Percentiles rank a stretch among this genome's conserved stretches.
phyloP scores from a whole-genome alignment of 2,329 filamentous ascomycete species.

The Chaetomium sp. region DNA sequence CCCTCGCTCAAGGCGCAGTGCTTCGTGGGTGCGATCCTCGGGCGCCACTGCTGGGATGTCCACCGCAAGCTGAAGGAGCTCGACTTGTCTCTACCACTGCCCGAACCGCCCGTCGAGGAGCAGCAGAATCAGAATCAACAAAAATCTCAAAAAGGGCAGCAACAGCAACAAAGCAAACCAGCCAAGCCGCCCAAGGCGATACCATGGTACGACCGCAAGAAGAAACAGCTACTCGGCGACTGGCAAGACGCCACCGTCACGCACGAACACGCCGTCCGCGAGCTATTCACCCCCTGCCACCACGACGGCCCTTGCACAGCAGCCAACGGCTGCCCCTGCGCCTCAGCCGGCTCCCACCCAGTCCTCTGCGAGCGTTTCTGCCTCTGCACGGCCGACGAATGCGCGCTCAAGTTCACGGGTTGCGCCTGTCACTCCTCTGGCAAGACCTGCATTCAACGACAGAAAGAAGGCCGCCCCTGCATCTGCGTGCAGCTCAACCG shows the following conservation, averaged over 20 bases:
- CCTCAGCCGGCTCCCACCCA: constrained; percentile 37
- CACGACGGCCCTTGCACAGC: constrained; percentile 62
- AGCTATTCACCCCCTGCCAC: constrained; percentile 57
- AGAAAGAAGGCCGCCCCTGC: constrained; percentile 54
- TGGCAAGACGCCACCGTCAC: constrained; percentile 51
- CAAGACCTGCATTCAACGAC: constrained; percentile 49
- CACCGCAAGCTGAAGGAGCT: constrained; percentile 38
- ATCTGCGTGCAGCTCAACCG: constrained; percentile 66
- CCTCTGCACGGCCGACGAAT: constrained; percentile 51
- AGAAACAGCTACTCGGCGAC: constrained; percentile 47
- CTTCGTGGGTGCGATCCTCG: constrained; percentile 43
- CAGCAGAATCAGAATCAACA: constrained; percentile 19
- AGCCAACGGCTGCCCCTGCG: constrained; percentile 55
- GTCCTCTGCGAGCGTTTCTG: constrained; percentile 70
- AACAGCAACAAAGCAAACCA: too few species aligned
- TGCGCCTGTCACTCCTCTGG: constrained; percentile 58
- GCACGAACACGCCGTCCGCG: constrained; percentile 49
- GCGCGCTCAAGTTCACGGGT: constrained; percentile 59
- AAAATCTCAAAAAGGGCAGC: too few species aligned
- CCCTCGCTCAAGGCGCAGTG: constrained; percentile 40
- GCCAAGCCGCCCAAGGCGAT: constrained; percentile 34
- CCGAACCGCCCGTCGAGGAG: constrained; percentile 23
- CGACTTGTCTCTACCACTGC: constrained; percentile 29
- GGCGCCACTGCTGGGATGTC: constrained; percentile 48
- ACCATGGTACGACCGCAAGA: constrained; percentile 51